These are phyloP conservation scores for Irpex lacteus DNA, from an alignment of 1,284 basidiomycete species.

Conservation along the genomic window DNA sequence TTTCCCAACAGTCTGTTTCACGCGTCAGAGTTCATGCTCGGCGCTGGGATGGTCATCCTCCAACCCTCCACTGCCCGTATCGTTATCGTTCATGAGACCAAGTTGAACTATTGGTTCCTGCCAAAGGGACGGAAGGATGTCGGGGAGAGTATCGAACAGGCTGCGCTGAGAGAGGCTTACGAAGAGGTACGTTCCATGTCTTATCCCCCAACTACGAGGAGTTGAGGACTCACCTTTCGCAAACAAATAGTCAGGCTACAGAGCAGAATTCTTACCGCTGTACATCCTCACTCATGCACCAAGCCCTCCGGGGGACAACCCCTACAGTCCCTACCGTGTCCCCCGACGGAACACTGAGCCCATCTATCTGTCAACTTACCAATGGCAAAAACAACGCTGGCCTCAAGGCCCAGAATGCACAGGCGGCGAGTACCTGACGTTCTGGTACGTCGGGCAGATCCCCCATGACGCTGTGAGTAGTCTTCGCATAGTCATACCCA, in stretches of 20 bases:
- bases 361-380: conserved; percentile 37
- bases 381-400: conserved; percentile 27
- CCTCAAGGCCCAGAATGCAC: conserved; percentile 13
- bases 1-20: conserved; percentile 44
- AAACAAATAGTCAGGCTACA: conserved; percentile 48
- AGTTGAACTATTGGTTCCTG: conserved; percentile 45
- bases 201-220: no score
- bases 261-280: conserved; percentile 46
- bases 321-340: conserved; percentile 6
- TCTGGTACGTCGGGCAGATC: conserved; percentile 54
- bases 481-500: background rate
- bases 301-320: conserved; percentile 25
- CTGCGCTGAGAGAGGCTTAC: conserved; percentile 60
- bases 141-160: conserved; percentile 54
- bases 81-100: conserved; percentile 42
- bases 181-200: conserved; percentile 49
- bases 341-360: conserved; percentile 44
- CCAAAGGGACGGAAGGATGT: conserved; percentile 63
- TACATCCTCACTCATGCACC: conserved; percentile 39
- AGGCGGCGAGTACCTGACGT: conserved; percentile 48
- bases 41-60: conserved; percentile 60
- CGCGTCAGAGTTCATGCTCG: conserved; percentile 49
- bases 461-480: conserved; percentile 44
- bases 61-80: conserved; percentile 41
- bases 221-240: background rate